These are phyloP conservation scores for Dothistroma septosporum DNA, from an alignment of 2,329 filamentous ascomycete species.

Conservation along the genomic window DNA sequence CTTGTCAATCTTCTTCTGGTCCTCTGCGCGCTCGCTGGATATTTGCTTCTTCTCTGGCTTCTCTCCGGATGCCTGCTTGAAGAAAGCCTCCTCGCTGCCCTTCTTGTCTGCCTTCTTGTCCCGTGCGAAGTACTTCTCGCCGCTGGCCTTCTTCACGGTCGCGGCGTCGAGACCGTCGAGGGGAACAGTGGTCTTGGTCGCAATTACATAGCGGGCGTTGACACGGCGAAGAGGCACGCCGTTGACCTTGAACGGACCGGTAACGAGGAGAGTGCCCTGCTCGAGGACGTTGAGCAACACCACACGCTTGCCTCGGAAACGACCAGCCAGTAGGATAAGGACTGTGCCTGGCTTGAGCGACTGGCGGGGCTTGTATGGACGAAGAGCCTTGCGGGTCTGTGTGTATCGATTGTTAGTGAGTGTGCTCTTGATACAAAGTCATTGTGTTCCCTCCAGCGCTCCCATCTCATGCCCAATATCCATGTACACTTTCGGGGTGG, in stretches of 20 bases:
- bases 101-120: slow-evolving; percentile 96
- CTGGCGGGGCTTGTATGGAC: slow-evolving; percentile 79
- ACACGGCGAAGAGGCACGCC: slow-evolving; percentile 93
- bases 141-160: slow-evolving; percentile 72
- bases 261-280: slow-evolving; percentile 97
- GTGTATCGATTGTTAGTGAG: slow-evolving; percentile 16
- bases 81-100: slow-evolving; percentile 89
- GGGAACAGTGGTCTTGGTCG: slow-evolving; percentile 80
- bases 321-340: slow-evolving; percentile 97
- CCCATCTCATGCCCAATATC: background rate
- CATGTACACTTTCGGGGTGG: background rate
- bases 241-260: slow-evolving; percentile 99
- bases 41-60: slow-evolving; percentile 99
- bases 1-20: slow-evolving; percentile 99
- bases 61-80: slow-evolving; percentile 82
- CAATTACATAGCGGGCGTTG: slow-evolving; percentile 90
- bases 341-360: slow-evolving; percentile 91
- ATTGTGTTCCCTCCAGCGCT: slow-evolving; percentile 2
- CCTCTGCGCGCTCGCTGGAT: slow-evolving; percentile 82
- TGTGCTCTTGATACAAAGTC: slow-evolving; percentile 8
- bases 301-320: slow-evolving; percentile 99
- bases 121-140: slow-evolving; percentile 87
- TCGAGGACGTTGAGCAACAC: slow-evolving; percentile 96
- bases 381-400: slow-evolving; percentile 92
- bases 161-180: slow-evolving; percentile 72